phyloP scores from a whole-genome alignment of 768 basidiomycete species.

The Pleurotus platypus region DNA sequence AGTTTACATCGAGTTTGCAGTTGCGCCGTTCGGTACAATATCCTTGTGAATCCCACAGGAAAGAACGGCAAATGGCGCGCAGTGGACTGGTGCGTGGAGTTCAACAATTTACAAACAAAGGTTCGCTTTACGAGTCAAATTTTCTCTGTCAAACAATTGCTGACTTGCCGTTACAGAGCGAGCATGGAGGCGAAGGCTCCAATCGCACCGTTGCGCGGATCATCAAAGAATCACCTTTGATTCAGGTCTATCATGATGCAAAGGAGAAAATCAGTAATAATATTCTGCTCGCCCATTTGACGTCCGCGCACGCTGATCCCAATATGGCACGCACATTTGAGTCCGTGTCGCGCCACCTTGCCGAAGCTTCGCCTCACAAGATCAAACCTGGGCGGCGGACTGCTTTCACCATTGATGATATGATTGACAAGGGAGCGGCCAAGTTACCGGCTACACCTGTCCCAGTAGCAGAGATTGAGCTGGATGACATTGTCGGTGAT shows the following conservation, averaged over 20 bases:
- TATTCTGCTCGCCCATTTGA: background rate
- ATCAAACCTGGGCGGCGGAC: constrained; percentile 3
- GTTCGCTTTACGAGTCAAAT: constrained; percentile 6
- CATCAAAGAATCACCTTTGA: constrained; percentile 14
- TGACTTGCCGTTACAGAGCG: background rate
- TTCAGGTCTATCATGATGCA: constrained; percentile 10
- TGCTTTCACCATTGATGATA: background rate
- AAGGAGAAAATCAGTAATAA: background rate
- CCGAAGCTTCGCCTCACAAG: background rate
- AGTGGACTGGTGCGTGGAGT: constrained; percentile 24
- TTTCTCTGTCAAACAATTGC: too few relatives aligned
- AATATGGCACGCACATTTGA: constrained; percentile 12
- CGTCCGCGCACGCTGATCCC: constrained; percentile 10
- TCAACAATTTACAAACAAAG: constrained; percentile 26
- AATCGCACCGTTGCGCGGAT: constrained; percentile 16
- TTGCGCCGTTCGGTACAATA: constrained; percentile 16
- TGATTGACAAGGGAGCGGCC: too few relatives aligned
- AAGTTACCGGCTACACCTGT: too few relatives aligned
- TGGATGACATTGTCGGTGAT: too few relatives aligned
- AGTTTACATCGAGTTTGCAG: constrained; percentile 2
- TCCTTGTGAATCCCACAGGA: constrained; percentile 21
- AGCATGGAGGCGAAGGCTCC: constrained; percentile 12
- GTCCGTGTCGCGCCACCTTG: background rate
- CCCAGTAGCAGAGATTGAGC: too few relatives aligned
- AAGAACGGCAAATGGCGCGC: constrained; percentile 15